Base-by-base conservation (phyloP, 2,329 filamentous ascomycete genomes). In the Penicillium oxalicum region DNA sequence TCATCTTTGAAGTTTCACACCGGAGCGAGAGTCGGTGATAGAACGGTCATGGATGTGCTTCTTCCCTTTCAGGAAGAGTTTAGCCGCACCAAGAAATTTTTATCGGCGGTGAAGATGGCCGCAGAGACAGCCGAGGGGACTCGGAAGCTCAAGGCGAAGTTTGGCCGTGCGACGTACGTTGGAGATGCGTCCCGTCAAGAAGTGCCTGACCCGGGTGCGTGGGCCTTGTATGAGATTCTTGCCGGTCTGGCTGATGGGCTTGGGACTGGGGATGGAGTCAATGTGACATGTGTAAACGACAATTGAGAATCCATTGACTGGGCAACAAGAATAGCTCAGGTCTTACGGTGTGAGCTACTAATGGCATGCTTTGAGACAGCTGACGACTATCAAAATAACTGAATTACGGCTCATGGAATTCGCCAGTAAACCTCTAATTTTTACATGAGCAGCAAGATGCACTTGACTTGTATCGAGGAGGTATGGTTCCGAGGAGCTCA, bases 1-100 rank as follows among this genome's bases (percentile, higher is more conserved):
- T 42, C 40, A n/a, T 40, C 44, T 5, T 43, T 52, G 27, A 50
- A 47, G 27, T 45, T 41, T 4, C 41, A 50, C 12, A 50, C 50
- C 2, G 50, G 50, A 11, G 47, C 47, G 13, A 27, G 47, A 11
- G 44, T 39, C 4, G 47, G 41, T 4, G 41, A 50, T 34, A 35
- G 44, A 9, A 52, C 47, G 5, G 50, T 52, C 28, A 50, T 52
- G 47, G 50, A 52, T 37, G 47, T 52, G 9, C 48, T 52, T 2
- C 32, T 52, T 4, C 50, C 50, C 2, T 52, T 50, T 7, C 28
- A 45, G 11, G 44, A 42, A 11, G 32, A 43, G 11, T 27, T 43
- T 18, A 34, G 29, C 13, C 29, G 29, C 13, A 33, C 40, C 5
- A 34, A 45, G 13, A 40, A 44, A 29, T 35, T 52, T 7, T 6